phyloP scores from a whole-genome alignment of 108 stramenopile species.

The Licmophora abbreviata region DNA sequence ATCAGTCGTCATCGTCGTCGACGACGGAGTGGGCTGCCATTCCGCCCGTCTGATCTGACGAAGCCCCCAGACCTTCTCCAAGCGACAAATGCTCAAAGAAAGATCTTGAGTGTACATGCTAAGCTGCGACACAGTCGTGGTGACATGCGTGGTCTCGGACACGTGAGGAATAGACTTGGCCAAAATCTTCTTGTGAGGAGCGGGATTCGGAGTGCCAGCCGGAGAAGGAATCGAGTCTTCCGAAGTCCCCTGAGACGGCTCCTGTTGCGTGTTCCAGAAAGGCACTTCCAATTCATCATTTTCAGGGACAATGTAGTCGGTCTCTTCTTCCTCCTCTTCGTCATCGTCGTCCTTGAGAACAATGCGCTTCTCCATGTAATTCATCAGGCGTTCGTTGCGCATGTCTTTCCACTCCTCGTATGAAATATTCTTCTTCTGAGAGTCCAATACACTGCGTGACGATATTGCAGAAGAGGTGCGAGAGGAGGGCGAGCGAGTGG shows the following conservation, averaged over 20 bases:
- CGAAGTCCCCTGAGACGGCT: background rate
- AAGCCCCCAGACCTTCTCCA: slow-evolving; percentile 32
- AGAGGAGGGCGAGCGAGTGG: too few relatives aligned
- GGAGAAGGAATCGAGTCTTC: background rate
- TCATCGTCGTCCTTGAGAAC: slow-evolving; percentile 9
- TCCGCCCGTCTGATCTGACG: slow-evolving; percentile 39
- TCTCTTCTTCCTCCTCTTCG: background rate
- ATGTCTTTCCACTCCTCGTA: slow-evolving; percentile 10
- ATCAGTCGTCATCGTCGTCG: too few relatives aligned
- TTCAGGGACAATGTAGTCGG: slow-evolving; percentile 9
- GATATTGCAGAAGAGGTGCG: too few relatives aligned
- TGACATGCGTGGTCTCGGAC: slow-evolving; percentile 13
- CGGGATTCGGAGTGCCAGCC: background rate
- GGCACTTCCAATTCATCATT: slow-evolving; percentile 4
- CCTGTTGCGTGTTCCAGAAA: slow-evolving; percentile 18
- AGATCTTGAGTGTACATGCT: slow-evolving; percentile 29
- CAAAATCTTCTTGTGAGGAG: slow-evolving; percentile 10
- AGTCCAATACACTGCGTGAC: too few relatives aligned
- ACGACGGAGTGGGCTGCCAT: background rate
- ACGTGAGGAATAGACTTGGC: slow-evolving; percentile 27
- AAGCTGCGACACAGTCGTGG: slow-evolving; percentile 30
- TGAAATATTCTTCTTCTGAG: too few relatives aligned
- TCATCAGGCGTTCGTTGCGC: slow-evolving; percentile 13
- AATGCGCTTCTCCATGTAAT: slow-evolving; percentile 30
- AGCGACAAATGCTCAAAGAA: slow-evolving; percentile 25